These are phyloP conservation scores for Lipomyces oligophaga DNA, from an alignment of 805 yeast genomes.

Conservation along the genomic window DNA sequence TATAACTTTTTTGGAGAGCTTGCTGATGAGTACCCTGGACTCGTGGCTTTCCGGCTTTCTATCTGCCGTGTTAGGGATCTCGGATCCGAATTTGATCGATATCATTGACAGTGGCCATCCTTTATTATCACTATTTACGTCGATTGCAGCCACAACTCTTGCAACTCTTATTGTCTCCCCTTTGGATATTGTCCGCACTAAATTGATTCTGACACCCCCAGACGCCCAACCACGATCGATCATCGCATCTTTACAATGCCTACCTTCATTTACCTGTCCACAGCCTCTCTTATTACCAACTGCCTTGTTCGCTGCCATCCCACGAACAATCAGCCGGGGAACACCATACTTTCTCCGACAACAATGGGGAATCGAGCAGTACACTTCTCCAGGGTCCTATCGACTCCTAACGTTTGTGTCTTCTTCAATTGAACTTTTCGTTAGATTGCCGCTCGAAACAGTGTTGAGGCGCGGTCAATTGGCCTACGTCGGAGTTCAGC, in stretches of 20 bases:
- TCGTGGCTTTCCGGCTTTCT: slow-evolving; percentile 90
- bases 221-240: slow-evolving; percentile 57
- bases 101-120: slow-evolving; percentile 78
- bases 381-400: slow-evolving; percentile 57
- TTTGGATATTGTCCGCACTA: slow-evolving; percentile 72
- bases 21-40: slow-evolving; percentile 70
- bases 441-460: slow-evolving; percentile 84
- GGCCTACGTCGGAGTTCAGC: slow-evolving; percentile 48
- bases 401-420: slow-evolving; percentile 56
- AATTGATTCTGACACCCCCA: slow-evolving; percentile 67
- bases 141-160: slow-evolving; percentile 65
- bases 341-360: slow-evolving; percentile 63
- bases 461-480: slow-evolving; percentile 80
- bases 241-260: slow-evolving; percentile 56
- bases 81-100: slow-evolving; percentile 86
- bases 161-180: slow-evolving; percentile 76
- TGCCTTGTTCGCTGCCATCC: slow-evolving; percentile 56
- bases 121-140: slow-evolving; percentile 58
- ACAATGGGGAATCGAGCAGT: slow-evolving; percentile 61
- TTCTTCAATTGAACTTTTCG: slow-evolving; percentile 63
- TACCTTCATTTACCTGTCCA: slow-evolving; percentile 55
- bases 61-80: slow-evolving; percentile 74
- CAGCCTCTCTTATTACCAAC: slow-evolving; percentile 62
- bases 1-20: slow-evolving; percentile 72
- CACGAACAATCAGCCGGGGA: slow-evolving; percentile 58